Evolutionary conservation across 768 basidiomycete genomes (phyloP).

Genomic region (Auriscalpium vulgare): DNA sequence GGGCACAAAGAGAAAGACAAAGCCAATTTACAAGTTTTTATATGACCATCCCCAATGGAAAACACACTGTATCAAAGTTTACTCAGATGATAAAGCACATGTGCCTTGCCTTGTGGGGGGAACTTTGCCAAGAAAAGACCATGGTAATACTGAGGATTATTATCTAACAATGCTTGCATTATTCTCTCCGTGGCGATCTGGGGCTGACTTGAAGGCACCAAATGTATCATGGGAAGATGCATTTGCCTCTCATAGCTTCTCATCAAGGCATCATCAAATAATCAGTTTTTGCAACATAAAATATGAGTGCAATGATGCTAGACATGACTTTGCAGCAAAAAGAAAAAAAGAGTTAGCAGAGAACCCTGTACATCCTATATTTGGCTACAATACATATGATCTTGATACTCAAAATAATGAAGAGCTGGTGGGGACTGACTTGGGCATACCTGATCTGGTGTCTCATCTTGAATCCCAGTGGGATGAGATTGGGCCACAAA

Average conservation of each 20-base stretch:
- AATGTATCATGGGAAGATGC: slow-evolving; percentile 19
- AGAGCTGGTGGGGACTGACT: not conserved
- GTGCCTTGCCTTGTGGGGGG: slow-evolving; percentile 26
- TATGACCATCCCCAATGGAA: slow-evolving; percentile 18
- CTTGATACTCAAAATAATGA: not conserved
- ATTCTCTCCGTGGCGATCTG: slow-evolving; percentile 9
- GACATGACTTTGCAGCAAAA: slow-evolving; percentile 25
- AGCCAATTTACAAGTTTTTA: slow-evolving; percentile 6
- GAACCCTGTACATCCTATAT: not conserved
- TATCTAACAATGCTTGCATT: slow-evolving; percentile 11
- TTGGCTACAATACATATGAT: not conserved
- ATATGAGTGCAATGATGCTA: slow-evolving; percentile 30
- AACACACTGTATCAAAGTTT: slow-evolving; percentile 17
- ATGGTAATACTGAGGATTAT: slow-evolving; percentile 15
- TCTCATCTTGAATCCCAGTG: no score
- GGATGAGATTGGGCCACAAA: no score
- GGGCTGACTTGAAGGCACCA: not conserved
- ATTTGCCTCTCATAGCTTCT: slow-evolving; percentile 16
- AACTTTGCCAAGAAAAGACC: slow-evolving; percentile 21
- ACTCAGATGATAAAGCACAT: not conserved
- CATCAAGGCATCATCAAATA: slow-evolving; percentile 1
- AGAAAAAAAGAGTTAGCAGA: not conserved
- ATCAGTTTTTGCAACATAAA: slow-evolving; percentile 26
- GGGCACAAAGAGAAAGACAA: not conserved
- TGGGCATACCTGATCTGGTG: no score